Evolutionary conservation across 2,329 filamentous ascomycete species (phyloP).

Genomic region (Dichotomopilus funicola): DNA sequence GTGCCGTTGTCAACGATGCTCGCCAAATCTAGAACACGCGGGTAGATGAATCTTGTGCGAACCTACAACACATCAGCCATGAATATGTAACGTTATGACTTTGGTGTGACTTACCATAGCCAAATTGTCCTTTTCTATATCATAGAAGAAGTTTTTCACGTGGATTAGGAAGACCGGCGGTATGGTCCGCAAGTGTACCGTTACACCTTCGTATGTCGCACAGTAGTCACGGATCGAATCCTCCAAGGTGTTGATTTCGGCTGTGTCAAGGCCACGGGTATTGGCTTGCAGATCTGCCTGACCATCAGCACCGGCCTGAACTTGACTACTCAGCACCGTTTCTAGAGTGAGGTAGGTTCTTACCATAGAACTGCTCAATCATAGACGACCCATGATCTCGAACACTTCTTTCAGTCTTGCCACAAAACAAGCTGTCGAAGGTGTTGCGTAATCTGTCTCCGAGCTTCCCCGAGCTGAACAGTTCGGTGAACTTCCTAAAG

Average conservation of each 20-base stretch:
- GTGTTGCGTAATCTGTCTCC: background rate
- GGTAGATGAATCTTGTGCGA: background rate
- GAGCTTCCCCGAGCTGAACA: background rate
- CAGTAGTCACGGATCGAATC: background rate
- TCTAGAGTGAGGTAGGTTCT: background rate
- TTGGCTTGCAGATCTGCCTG: background rate
- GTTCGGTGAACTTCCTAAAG: background rate
- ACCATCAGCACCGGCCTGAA: background rate
- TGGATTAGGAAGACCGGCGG: background rate
- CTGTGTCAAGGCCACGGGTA: too few relatives aligned
- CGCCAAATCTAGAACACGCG: background rate
- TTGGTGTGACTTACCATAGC: background rate
- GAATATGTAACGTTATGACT: background rate
- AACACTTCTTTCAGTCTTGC: background rate
- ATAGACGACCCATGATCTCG: background rate
- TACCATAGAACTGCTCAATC: background rate
- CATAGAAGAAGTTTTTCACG: background rate
- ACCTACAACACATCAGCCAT: background rate
- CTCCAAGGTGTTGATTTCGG: background rate
- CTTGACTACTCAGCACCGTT: background rate
- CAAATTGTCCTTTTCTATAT: background rate
- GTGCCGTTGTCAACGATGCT: background rate
- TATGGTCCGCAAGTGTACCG: background rate
- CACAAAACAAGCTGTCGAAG: background rate
- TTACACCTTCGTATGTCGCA: background rate